Base-by-base conservation (phyloP, 2,329 filamentous ascomycete genomes). In the Pyrenochaeta sp. region DNA sequence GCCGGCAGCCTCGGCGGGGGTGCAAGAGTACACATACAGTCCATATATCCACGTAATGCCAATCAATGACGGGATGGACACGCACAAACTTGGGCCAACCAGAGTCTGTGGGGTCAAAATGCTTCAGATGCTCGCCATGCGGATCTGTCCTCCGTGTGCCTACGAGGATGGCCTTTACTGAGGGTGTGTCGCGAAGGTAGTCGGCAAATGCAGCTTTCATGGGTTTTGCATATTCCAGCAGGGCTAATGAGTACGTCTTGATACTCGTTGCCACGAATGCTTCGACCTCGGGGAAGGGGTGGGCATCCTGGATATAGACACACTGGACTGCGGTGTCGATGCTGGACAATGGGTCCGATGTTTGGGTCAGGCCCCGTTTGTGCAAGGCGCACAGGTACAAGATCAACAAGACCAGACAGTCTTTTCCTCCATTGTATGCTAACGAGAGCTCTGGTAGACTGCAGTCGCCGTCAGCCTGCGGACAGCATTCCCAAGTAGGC, bases 341-440 rank as follows among this genome's bases (percentile, higher is more conserved):
- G 47, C 56, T 58, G 18, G 60, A 59, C 5, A 60, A 61, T 17
- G 63, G 65, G 29, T 63, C 52, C 6, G 58, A 44, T 33, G 67
- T 51, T 42, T 58, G 56, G 27, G 64, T 61, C 17, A 73, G 66
- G 46, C 65, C 66, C 37, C 73, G 69, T 31, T 65, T 67, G 64
- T 82, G 78, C 1, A 88, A 75, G 17, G 81, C 81, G 57, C 89
- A 88, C 63, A 98, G 87, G 71, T 97, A 91, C 61, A 98, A 82
- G 68, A 97, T 85, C 6, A 98, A 83, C 15, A 98, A 87, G 47
- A 98, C 93, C 15, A 98, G 89, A 69, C 94, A 98, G 82, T 98
- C 95, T 77, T 99, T 99, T 56, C 95, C 95, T 71, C 95, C 95
- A 68, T 99, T 99, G 79, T 97, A 99, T 51, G 94, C 96, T 60